Conservation (phyloP, 768 basidiomycete genomes). For the Mycena olivaceomarginata region DNA sequence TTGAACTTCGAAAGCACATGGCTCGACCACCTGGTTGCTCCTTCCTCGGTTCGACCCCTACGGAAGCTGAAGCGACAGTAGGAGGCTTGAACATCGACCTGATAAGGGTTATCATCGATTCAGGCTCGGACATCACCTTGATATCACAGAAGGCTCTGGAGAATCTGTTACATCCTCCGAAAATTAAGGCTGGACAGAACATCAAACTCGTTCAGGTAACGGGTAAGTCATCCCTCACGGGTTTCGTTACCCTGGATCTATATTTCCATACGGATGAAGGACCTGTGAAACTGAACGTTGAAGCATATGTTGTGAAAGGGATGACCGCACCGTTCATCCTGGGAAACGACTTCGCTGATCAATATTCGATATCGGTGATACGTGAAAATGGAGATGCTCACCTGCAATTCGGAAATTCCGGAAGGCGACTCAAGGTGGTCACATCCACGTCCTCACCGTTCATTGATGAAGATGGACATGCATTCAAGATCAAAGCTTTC, state of each 20-base stretch:
- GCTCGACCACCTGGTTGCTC: conserved; percentile 54
- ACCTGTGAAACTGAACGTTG: conserved; percentile 48
- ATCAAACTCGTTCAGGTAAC: conserved; percentile 58
- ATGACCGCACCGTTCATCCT: conserved; percentile 55
- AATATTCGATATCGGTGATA: conserved; percentile 54
- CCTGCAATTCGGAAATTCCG: conserved; percentile 12
- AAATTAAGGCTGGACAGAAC: conserved; percentile 50
- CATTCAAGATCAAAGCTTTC: conserved; percentile 18
- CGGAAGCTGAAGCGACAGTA: conserved; percentile 43
- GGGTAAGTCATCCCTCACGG: conserved; percentile 50
- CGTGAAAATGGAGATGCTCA: conserved; percentile 39
- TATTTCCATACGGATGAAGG: conserved; percentile 48
- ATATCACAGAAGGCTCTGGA: conserved; percentile 49
- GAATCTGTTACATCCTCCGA: conserved; percentile 33
- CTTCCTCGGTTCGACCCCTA: conserved; percentile 53
- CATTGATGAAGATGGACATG: conserved; percentile 24
- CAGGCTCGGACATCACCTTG: conserved; percentile 59
- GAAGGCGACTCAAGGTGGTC: neutral
- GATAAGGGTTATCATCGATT: conserved; percentile 51
- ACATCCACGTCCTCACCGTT: neutral
- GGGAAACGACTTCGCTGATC: conserved; percentile 57
- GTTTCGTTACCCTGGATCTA: conserved; percentile 52
- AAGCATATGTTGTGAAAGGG: conserved; percentile 54
- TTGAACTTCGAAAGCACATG: conserved; percentile 46
- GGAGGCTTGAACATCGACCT: conserved; percentile 15